Conservation (phyloP, 106 monocot species). For the Iris macrosiphon region DNA sequence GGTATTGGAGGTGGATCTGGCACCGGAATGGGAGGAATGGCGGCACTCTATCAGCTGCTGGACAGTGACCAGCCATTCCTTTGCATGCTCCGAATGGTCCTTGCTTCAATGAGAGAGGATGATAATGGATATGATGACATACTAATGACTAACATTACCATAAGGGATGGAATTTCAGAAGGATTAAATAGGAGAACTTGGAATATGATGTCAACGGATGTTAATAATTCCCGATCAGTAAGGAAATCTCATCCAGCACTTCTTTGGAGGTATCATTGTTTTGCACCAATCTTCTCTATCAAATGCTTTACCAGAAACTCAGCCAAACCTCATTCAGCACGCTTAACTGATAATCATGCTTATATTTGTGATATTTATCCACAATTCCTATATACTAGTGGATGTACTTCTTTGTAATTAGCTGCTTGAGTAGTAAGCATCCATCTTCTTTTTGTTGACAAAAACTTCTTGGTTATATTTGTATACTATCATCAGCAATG, state of each 20-base stretch:
- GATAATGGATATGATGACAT: constrained; percentile 71
- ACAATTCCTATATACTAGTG: too few relatives aligned
- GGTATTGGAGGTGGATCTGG: constrained; percentile 91
- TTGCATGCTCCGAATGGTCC: constrained; percentile 91
- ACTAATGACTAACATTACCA: constrained; percentile 48
- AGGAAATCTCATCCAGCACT: constrained; percentile 74
- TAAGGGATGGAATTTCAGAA: constrained; percentile 62
- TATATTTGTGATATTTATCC: too few relatives aligned
- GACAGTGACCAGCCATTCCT: constrained; percentile 98
- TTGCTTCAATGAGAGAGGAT: constrained; percentile 87
- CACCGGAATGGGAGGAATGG: constrained; percentile 86
- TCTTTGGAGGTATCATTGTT: constrained; percentile 76
- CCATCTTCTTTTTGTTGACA: too few relatives aligned
- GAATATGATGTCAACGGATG: constrained; percentile 29
- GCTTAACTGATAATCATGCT: too few relatives aligned
- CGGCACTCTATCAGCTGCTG: constrained; percentile 81
- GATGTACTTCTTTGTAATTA: too few relatives aligned
- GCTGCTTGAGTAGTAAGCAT: too few relatives aligned
- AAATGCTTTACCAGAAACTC: not conserved
- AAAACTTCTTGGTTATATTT: too few relatives aligned
- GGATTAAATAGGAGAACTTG: constrained; percentile 30
- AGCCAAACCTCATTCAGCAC: too few relatives aligned
- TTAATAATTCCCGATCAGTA: constrained; percentile 38
- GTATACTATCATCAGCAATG: too few relatives aligned
- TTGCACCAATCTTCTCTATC: not conserved